These are phyloP conservation scores for Barbarea vulgaris DNA, from an alignment of 345 rosid species.

Conservation along the genomic window DNA sequence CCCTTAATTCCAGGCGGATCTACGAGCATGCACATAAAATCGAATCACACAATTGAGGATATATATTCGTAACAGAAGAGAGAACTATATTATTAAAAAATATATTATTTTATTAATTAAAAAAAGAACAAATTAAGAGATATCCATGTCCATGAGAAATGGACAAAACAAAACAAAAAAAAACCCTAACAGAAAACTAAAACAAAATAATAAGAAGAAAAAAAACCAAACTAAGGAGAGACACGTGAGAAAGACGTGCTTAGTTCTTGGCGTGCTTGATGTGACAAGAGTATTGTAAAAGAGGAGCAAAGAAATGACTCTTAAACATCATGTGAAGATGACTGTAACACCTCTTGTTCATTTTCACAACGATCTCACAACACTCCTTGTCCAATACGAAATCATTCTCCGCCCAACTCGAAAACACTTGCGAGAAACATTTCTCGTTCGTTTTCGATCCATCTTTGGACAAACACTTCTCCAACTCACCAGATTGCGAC, in stretches of 20 bases:
- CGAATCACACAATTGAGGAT: background rate
- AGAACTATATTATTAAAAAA: background rate
- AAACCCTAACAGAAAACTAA: conserved; percentile 25
- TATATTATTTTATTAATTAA: conserved; percentile 15
- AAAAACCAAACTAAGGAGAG: conserved; percentile 3
- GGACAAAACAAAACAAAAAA: conserved; percentile 5
- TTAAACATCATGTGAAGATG: conserved; percentile 39
- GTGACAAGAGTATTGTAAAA: conserved; percentile 41
- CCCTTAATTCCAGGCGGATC: background rate
- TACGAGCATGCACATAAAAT: background rate
- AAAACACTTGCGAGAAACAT: conserved; percentile 39
- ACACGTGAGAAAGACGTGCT: background rate
- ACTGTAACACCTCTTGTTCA: conserved; percentile 27
- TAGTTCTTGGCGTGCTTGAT: conserved; percentile 36
- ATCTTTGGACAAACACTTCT: conserved; percentile 33
- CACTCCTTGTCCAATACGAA: conserved; percentile 38
- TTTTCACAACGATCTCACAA: conserved; percentile 35
- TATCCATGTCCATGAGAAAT: conserved; percentile 22
- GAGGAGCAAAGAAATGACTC: conserved; percentile 44
- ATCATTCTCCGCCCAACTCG: conserved; percentile 41
- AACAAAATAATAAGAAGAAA: background rate
- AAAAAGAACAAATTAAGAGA: conserved; percentile 12
- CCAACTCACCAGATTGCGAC: conserved; percentile 27
- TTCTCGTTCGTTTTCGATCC: conserved; percentile 16
- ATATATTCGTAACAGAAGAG: background rate